Conservation (phyloP, 2,329 filamentous ascomycete species). For the Calonectria pauciramosa region DNA sequence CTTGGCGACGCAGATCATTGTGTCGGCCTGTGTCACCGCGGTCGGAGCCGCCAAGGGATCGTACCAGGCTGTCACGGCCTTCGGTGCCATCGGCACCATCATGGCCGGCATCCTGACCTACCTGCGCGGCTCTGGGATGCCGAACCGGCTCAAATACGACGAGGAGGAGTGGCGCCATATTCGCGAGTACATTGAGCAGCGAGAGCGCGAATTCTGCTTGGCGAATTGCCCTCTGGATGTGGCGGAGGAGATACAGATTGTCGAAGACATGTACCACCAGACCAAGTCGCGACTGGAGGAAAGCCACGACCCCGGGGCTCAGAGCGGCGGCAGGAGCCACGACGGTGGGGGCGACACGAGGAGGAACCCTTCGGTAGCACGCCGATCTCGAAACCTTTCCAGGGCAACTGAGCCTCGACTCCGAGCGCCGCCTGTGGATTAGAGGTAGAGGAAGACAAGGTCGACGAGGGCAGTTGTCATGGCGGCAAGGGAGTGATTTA, state of each 20-base stretch:
- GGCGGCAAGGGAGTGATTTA: background rate
- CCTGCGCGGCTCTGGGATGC: slow-evolving; percentile 18
- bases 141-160: background rate
- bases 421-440: background rate
- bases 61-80: slow-evolving; percentile 12
- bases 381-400: background rate
- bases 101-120: slow-evolving; percentile 21
- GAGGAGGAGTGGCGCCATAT: slow-evolving; percentile 16
- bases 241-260: slow-evolving; percentile 17
- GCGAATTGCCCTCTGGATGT: slow-evolving; percentile 11
- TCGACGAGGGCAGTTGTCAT: background rate
- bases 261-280: slow-evolving; percentile 21
- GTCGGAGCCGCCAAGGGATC: slow-evolving; percentile 17
- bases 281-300: slow-evolving; percentile 15
- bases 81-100: slow-evolving; percentile 19
- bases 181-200: slow-evolving; percentile 21
- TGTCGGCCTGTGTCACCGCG: slow-evolving; percentile 12
- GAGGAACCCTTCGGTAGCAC: background rate
- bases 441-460: no score
- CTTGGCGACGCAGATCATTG: slow-evolving; percentile 10
- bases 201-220: slow-evolving; percentile 22
- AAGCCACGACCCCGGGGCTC: background rate
- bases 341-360: background rate
- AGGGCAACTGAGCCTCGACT: background rate
- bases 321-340: background rate